phyloP scores from a whole-genome alignment of 73 alveolate genomes.

The Stentor roeselii region DNA sequence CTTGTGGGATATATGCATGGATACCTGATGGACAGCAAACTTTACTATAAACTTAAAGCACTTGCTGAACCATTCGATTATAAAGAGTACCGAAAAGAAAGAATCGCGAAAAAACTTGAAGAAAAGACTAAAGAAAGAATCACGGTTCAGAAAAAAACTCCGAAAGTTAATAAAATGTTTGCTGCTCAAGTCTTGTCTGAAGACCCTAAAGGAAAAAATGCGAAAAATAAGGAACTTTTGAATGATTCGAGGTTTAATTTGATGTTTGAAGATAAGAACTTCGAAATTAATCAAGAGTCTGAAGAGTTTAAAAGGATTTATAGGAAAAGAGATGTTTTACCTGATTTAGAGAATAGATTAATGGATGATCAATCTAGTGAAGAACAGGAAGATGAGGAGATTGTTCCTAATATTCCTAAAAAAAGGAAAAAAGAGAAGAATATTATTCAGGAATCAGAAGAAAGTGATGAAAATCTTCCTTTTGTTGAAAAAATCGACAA shows the following conservation, averaged over 20 bases:
- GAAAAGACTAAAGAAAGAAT: slow-evolving; percentile 77
- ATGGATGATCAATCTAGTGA: slow-evolving; percentile 46
- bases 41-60: slow-evolving; percentile 82
- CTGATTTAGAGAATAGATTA: slow-evolving; percentile 39
- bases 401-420: slow-evolving; percentile 39
- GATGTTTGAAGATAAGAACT: slow-evolving; percentile 72
- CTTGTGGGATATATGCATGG: slow-evolving; percentile 98
- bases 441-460: slow-evolving; percentile 45
- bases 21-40: slow-evolving; percentile 88
- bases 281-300: slow-evolving; percentile 70
- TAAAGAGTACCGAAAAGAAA: slow-evolving; percentile 77
- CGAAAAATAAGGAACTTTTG: slow-evolving; percentile 38
- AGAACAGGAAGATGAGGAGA: slow-evolving; percentile 49
- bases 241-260: slow-evolving; percentile 75
- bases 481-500: background rate
- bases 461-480: background rate
- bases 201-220: slow-evolving; percentile 55
- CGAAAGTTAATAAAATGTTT: slow-evolving; percentile 77
- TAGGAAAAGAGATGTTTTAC: slow-evolving; percentile 58
- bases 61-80: slow-evolving; percentile 89
- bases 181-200: slow-evolving; percentile 43
- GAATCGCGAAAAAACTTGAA: slow-evolving; percentile 72
- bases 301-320: slow-evolving; percentile 63
- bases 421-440: slow-evolving; percentile 41
- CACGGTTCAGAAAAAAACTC: slow-evolving; percentile 55